These are phyloP conservation scores for Kuraishia hungarica DNA, from an alignment of 805 yeast species.

Conservation along the genomic window DNA sequence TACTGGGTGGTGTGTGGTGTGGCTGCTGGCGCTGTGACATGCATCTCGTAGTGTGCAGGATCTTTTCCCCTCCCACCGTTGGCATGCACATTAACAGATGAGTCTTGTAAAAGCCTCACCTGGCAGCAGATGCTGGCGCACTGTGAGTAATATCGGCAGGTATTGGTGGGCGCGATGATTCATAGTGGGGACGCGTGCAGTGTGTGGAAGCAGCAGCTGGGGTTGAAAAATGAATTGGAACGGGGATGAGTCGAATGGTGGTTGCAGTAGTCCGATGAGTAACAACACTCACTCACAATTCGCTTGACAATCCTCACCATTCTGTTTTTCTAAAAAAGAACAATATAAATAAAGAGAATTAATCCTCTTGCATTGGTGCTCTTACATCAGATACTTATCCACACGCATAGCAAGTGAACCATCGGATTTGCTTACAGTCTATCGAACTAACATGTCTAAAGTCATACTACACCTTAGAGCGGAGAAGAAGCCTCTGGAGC, in stretches of 20 bases:
- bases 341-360: neutral
- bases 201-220: neutral
- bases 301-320: too few species aligned
- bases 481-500: slow-evolving; percentile 94
- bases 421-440: too few species aligned
- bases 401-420: too few species aligned
- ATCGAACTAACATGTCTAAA: slow-evolving; percentile 7
- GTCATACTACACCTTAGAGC: slow-evolving; percentile 87
- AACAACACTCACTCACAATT: neutral
- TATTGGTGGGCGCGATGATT: neutral
- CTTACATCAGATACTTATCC: too few species aligned
- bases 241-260: neutral
- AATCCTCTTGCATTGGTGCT: too few species aligned
- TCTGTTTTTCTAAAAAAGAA: too few species aligned
- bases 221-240: neutral
- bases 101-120: neutral
- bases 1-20: too few species aligned
- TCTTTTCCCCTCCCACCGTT: too few species aligned
- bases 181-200: neutral
- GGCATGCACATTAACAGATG: too few species aligned
- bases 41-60: too few species aligned
- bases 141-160: neutral
- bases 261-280: neutral
- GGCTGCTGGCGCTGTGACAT: too few species aligned
- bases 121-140: neutral